Evolutionary conservation across 208 protist genomes (phyloP).

Genomic region (Borovskyia barvae): DNA sequence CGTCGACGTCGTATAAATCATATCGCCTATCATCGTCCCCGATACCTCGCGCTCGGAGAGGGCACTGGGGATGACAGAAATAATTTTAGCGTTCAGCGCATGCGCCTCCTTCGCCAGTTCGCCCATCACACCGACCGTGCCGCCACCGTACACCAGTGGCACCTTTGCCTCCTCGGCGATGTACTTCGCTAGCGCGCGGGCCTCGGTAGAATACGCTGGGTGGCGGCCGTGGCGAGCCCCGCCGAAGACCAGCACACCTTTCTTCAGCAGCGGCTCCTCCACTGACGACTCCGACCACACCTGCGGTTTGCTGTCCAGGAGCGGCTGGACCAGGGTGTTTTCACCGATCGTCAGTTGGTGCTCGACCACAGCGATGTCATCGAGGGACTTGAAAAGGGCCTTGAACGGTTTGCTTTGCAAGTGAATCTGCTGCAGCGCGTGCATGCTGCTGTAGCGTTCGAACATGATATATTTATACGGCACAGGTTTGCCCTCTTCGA

Average conservation of each 20-base stretch:
- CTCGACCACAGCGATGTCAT: constrained; percentile 26
- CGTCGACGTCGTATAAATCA: constrained; percentile 59
- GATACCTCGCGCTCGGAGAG: constrained; percentile 59
- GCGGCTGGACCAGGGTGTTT: constrained; percentile 8
- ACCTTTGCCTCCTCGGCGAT: constrained; percentile 31
- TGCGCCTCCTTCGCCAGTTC: constrained; percentile 36
- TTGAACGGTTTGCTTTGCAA: constrained; percentile 33
- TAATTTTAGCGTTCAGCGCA: constrained; percentile 35
- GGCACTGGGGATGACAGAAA: constrained; percentile 59
- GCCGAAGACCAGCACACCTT: constrained; percentile 76
- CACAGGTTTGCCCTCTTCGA: constrained; percentile 32
- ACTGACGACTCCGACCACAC: constrained; percentile 16
- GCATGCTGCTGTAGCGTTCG: constrained; percentile 50
- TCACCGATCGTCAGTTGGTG: constrained; percentile 16
- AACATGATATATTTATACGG: constrained; percentile 41
- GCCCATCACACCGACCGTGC: constrained; percentile 81
- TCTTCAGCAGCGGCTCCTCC: constrained; percentile 28
- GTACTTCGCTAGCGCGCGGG: constrained; percentile 39
- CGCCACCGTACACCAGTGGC: constrained; percentile 77
- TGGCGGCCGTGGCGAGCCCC: constrained; percentile 45
- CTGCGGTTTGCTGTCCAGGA: constrained; percentile 13
- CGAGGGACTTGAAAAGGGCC: constrained; percentile 29
- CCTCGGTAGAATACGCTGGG: constrained; percentile 45
- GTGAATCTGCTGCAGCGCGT: constrained; percentile 47
- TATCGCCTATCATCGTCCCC: constrained; percentile 48